Percentiles rank a stretch among this genome's conserved stretches.
phyloP scores from a whole-genome alignment of 345 rosid genomes.

The Tarenaya hassleriana region DNA sequence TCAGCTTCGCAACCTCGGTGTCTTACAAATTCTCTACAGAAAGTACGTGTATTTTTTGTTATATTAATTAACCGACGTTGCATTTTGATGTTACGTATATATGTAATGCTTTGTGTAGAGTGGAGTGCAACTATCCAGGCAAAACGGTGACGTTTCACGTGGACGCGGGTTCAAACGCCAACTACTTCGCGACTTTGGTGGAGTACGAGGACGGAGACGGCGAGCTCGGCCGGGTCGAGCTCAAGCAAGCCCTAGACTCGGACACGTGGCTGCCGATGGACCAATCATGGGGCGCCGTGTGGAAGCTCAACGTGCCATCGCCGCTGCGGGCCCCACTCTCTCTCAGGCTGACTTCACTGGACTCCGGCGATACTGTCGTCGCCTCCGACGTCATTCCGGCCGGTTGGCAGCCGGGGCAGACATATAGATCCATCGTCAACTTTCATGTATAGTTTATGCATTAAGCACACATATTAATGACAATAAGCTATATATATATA shows the following conservation, averaged over 20 bases:
- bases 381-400: conserved; percentile 48
- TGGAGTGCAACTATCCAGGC: conserved; percentile 44
- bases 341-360: conserved; percentile 36
- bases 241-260: conserved; percentile 38
- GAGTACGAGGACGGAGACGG: conserved; percentile 52
- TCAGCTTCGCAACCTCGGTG: conserved; percentile 46
- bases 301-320: conserved; percentile 45
- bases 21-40: conserved; percentile 42
- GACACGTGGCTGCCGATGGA: conserved; percentile 51
- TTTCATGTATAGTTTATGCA: conserved; percentile 23
- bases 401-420: conserved; percentile 47
- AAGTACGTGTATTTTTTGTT: conserved; percentile 32
- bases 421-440: conserved; percentile 42
- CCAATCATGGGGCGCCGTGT: conserved; percentile 53
- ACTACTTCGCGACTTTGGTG: conserved; percentile 45
- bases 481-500: not conserved
- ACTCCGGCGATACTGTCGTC: conserved; percentile 28
- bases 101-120: conserved; percentile 29
- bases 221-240: conserved; percentile 33
- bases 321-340: conserved; percentile 47
- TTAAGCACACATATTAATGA: no score
- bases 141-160: conserved; percentile 36
- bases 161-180: conserved; percentile 43
- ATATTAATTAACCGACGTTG: not conserved
- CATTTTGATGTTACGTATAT: not conserved